These are phyloP conservation scores for Kwoniella newhampshirensis DNA, from an alignment of 768 basidiomycete genomes.

Conservation along the genomic window DNA sequence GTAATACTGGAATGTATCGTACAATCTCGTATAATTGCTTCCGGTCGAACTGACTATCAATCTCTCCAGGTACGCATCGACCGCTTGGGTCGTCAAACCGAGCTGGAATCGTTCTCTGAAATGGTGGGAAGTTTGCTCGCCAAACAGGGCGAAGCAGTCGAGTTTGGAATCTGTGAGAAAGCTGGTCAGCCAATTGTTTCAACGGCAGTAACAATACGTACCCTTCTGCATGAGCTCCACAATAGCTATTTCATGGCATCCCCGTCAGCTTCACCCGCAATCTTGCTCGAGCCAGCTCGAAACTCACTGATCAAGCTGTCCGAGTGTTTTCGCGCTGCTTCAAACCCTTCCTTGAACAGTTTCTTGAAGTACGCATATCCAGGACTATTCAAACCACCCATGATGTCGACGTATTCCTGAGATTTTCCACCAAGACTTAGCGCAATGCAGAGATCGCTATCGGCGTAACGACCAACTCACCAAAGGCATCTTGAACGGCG, in stretches of 20 bases:
- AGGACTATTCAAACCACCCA: constrained; percentile 77
- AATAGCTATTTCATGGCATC: constrained; percentile 58
- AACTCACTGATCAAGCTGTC: constrained; percentile 86
- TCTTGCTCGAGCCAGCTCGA: no score
- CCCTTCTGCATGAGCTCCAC: constrained; percentile 99
- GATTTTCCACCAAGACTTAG: no score
- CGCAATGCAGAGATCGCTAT: no score
- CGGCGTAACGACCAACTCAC: constrained; percentile 29
- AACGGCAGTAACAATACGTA: constrained; percentile 42
- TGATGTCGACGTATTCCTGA: constrained; percentile 86
- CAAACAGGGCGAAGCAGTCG: constrained; percentile 85
- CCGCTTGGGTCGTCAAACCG: constrained; percentile 72
- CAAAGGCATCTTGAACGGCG: constrained; percentile 91
- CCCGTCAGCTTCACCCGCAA: background rate
- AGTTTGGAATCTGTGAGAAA: constrained; percentile 69
- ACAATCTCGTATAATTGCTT: constrained; percentile 90
- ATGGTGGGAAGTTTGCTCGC: constrained; percentile 83
- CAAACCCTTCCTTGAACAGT: constrained; percentile 89
- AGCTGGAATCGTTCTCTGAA: constrained; percentile 93
- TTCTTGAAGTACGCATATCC: constrained; percentile 79
- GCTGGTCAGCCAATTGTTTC: constrained; percentile 12
- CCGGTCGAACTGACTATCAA: constrained; percentile 86
- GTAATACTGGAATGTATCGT: constrained; percentile 67
- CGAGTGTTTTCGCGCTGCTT: constrained; percentile 89
- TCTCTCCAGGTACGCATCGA: constrained; percentile 84